Base-by-base conservation (phyloP, 352 stramenopile species). In the Pythium vanterpoolii region DNA sequence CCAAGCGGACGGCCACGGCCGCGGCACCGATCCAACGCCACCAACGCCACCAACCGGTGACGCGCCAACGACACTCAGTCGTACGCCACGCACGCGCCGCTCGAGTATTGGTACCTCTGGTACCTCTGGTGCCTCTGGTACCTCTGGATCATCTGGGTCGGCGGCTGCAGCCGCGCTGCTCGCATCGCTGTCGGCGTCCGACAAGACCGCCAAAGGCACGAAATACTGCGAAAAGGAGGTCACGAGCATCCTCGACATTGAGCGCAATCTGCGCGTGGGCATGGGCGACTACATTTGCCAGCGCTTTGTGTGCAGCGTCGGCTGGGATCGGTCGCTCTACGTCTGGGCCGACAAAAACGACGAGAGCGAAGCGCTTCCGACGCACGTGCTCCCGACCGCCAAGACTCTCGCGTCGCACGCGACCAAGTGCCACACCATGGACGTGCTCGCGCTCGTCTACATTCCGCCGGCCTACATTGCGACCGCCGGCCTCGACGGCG, bases 341-440 rank as follows among this genome's bases (percentile, higher is more conserved):
- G 68, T 95, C 4, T 96, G 84, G 83, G 83, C 78, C 19, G 86
- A 96, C 69, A 89, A 89, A 62, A 87, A 86, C 51, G 82, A 89
- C 33, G 83, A 90, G 27, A 83, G 75, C 27, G 80, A 88, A 45
- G 77, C 78, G 38, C 56, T 87, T 1, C 82, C 82, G 13, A 64
- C 86, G 8, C 79, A 86, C 44, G 26, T 86, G 3, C 54, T 92
- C 19, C 81, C 81, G 3, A 71, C 70, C 24, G 54, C 31, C 62
- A 63, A 50, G 46, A 77, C 42, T 34, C 62, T 59, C 36, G 62
- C 24, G 26, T 57, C 69, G 10, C 76, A 64, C 18, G 52, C 64
- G 11, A 56, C 49, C 24, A 79, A 78, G 57, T 65, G 62, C 19
- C 83, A 92, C 60, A 76, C 76, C 5, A 86, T 87, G 72, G 83